Evolutionary conservation across 768 basidiomycete species (phyloP), one percentile per base, ranked within the genome.

Genomic region (Saitozyma podzolica): DNA sequence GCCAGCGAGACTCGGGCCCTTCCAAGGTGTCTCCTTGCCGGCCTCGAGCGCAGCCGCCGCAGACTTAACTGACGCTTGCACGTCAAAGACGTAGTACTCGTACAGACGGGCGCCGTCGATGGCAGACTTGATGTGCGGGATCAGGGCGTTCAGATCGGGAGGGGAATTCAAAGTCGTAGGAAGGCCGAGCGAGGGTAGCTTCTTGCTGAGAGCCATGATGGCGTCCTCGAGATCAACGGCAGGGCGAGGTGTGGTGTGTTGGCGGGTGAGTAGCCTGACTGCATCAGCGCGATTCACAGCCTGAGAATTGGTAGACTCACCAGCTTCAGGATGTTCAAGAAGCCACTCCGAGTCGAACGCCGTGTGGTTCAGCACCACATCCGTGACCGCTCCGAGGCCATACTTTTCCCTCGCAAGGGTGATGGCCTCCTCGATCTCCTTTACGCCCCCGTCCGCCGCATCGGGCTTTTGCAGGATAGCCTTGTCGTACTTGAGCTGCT

Each of bases 281-380:
- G 39, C 9, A 19, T 49, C 56, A 50, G 29, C 49, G 39, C 29
- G 6, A 29, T 40, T 9, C 10, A 42, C 29, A 43, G 52, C 10
- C 19, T 43, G 50, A 13, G 20, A 8, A 56, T 53, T 29, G 17
- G 29, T 9, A 3, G n/a, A 6, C 86, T 63, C 65, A 88, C 93
- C 94, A 62, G 94, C 91, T 84, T 99, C 96, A 1, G 96, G 96
- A 77, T 99, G 96, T 7, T 94, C 86, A 19, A 86, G 76, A 29
- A 99, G 83, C 94, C 94, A 99, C 16, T 87, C 83, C 66, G 88
- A 92, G 75, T 98, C 92, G 75, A 91, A 90, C 8, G 96, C 92
- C 13, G 96, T 98, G 74, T 99, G 96, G 77, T 99, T 99, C 59
- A 97, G 85, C 6, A 99, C 96, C 56, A 99, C 90, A 76, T 99